Evolutionary conservation across 768 basidiomycete genomes (phyloP), one percentile per base, ranked within the genome.

Genomic region (Ramaria rubella): DNA sequence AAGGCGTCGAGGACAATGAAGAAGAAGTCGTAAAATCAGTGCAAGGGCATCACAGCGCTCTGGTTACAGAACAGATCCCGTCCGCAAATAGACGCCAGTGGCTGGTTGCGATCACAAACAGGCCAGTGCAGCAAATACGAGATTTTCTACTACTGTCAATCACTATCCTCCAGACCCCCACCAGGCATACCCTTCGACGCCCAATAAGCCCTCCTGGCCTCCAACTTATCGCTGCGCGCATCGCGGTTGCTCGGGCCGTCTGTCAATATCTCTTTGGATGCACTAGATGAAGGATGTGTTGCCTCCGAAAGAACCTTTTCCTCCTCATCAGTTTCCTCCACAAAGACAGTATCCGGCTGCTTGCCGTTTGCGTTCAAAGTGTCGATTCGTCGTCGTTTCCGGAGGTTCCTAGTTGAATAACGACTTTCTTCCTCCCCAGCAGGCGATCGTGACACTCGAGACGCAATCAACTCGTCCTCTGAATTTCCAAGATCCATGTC

Each of bases 291-390:
- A 17, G 44, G 21, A 45, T 46, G 44, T 11, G 21, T 48, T 30
- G 26, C 42, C 3, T 31, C 19, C n/a, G 17, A 12, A 30, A 31
- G 15, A 31, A 34, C 33, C 85, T 3, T 74, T 57, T 82, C 84
- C n/a, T 81, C 78, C 14, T 73, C 68, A 40, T 72, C 68, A 23
- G 59, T 66, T 3, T 64, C 65, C 19, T 59, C 60, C 12, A 64
- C 63, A 24, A 61, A 58, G 14, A 58, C 27, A n/a, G 55, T 27
- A 30, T 46, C 33, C 31, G 29, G 7, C 23, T n/a, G 7, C 7
- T 15, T 45, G n/a, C 55, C 55, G 56, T 36, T 43, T 15, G 8
- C 4, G 34, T 52, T 36, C 15, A 23, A 11, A 59, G 34, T 38
- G 57, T 49, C 27, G n/a, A 55, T 24, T 40, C 30, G 34, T 44